phyloP scores from a whole-genome alignment of 2,329 filamentous ascomycete species.

The Ophiocordyceps robertsii region DNA sequence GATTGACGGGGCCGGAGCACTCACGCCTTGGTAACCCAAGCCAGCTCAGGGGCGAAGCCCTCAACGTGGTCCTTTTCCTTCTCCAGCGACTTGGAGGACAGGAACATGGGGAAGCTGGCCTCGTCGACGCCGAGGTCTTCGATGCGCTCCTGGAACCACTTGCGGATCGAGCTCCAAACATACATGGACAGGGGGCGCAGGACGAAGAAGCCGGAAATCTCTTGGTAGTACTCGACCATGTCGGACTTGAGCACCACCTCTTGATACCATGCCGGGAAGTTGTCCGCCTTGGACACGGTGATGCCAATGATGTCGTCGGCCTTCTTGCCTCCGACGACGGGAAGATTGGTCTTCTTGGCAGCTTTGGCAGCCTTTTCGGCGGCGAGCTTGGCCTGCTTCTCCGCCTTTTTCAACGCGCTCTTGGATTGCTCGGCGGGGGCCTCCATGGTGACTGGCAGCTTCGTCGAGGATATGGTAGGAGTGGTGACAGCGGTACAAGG shows the following conservation, averaged over 20 bases:
- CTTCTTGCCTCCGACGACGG: constrained; percentile 46
- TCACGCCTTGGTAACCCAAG: constrained; percentile 76
- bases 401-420: constrained; percentile 52
- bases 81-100: constrained; percentile 77
- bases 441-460: constrained; percentile 12
- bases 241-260: constrained; percentile 95
- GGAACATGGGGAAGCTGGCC: constrained; percentile 92
- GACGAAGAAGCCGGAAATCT: constrained; percentile 96
- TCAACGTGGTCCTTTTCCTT: constrained; percentile 94
- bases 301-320: constrained; percentile 69
- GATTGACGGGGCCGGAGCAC: constrained; percentile 12
- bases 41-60: constrained; percentile 89
- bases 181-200: constrained; percentile 60
- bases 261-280: constrained; percentile 94
- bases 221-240: constrained; percentile 90
- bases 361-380: constrained; percentile 50
- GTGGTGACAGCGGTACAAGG: not conserved
- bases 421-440: constrained; percentile 33
- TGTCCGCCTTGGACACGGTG: constrained; percentile 68
- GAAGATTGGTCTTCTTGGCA: constrained; percentile 36
- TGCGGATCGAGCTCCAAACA: constrained; percentile 52
- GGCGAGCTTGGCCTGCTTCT: constrained; percentile 48
- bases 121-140: constrained; percentile 89
- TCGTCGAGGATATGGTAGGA: not conserved
- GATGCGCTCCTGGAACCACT: constrained; percentile 61